These are phyloP conservation scores for Aureobasidium sp. DNA, from an alignment of 2,329 filamentous ascomycete genomes.

Conservation along the genomic window DNA sequence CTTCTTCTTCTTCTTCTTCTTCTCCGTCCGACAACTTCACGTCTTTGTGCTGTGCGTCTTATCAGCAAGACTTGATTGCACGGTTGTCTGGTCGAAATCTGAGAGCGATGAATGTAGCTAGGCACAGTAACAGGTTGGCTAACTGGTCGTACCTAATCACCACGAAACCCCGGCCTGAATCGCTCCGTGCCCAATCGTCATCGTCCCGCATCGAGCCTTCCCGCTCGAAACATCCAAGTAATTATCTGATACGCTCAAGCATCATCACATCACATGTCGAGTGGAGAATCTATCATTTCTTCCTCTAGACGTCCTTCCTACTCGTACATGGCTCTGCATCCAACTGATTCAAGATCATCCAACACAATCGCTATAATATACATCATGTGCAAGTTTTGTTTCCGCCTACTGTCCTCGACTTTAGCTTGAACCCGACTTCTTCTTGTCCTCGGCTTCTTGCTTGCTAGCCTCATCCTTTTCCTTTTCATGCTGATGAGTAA, in stretches of 20 bases:
- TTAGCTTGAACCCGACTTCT: not conserved
- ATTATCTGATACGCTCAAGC: not conserved
- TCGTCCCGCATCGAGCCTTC: not conserved
- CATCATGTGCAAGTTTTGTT: not conserved
- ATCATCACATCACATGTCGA: not conserved
- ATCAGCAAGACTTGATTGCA: too few species aligned
- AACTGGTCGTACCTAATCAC: not conserved
- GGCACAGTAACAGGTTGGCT: too few species aligned
- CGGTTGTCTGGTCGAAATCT: not conserved
- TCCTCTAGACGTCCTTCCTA: not conserved
- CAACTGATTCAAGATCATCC: not conserved
- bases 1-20: not conserved
- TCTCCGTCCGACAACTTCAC: not conserved
- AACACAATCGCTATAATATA: conserved; percentile 10
- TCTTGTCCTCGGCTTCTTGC: conserved; percentile 25
- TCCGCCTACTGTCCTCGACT: not conserved
- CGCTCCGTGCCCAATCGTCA: conserved; percentile 8
- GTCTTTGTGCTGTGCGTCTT: not conserved
- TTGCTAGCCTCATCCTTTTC: conserved; percentile 28
- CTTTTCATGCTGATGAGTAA: conserved; percentile 63
- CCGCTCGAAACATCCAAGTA: not conserved
- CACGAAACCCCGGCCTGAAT: not conserved
- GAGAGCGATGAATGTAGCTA: not conserved
- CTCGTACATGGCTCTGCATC: not conserved
- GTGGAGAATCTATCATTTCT: conserved; percentile 7